Evolutionary conservation across 2,329 filamentous ascomycete genomes (phyloP).

Genomic region (Sporothrix curviconia): DNA sequence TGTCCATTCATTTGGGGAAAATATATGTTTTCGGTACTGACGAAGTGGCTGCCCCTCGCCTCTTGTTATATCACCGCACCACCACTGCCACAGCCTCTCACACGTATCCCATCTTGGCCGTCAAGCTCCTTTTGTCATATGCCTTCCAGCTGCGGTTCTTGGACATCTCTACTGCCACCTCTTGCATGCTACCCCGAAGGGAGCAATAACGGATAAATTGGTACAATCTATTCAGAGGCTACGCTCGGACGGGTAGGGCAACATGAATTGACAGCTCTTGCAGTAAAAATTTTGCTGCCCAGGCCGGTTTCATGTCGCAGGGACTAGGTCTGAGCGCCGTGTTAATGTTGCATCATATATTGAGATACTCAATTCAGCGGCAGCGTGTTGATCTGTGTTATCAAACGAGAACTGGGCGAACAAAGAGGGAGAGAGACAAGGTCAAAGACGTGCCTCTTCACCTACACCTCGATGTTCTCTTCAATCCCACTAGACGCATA

Average conservation of each 20-base stretch:
- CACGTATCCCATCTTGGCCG: too few relatives aligned
- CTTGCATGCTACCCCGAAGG: neutral
- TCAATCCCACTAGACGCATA: too few relatives aligned
- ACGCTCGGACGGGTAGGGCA: slow-evolving; percentile 4
- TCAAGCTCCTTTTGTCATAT: too few relatives aligned
- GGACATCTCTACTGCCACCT: too few relatives aligned
- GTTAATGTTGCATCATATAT: neutral
- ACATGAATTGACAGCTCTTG: neutral
- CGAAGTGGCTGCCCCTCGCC: too few relatives aligned
- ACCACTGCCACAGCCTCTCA: too few relatives aligned
- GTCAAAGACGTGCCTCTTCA: too few relatives aligned
- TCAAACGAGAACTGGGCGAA: neutral
- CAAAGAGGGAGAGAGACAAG: neutral
- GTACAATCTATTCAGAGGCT: neutral
- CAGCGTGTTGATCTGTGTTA: neutral
- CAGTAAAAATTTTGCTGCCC: neutral
- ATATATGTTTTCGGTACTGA: neutral
- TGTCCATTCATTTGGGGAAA: neutral
- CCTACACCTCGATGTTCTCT: too few relatives aligned
- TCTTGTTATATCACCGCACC: too few relatives aligned
- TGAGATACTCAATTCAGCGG: neutral
- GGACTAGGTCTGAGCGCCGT: neutral
- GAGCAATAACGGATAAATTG: slow-evolving; percentile 1
- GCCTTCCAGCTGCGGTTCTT: neutral
- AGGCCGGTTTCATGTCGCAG: neutral